Evolutionary conservation across 169 alveolate species (phyloP).

Genomic region (Plasmodium malariae): DNA sequence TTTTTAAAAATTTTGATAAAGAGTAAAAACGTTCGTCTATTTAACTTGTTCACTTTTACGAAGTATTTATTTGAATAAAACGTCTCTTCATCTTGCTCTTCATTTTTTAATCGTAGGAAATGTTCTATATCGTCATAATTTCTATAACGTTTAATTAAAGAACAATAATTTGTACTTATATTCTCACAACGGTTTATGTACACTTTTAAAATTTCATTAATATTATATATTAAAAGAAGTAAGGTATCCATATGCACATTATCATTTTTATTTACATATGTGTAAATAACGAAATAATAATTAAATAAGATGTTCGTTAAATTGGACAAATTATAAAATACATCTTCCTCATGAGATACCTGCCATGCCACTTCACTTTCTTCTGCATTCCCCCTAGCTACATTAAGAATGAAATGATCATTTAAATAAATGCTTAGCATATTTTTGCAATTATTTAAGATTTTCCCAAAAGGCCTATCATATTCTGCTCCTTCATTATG

Average conservation of each 20-base stretch:
- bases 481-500: neutral
- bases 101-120: neutral
- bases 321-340: conserved; percentile 38
- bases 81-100: neutral
- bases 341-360: conserved; percentile 1
- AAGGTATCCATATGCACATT: conserved; percentile 4
- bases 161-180: conserved; percentile 14
- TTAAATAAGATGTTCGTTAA: conserved; percentile 10
- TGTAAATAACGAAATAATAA: conserved; percentile 35
- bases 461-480: neutral
- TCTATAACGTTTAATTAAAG: neutral
- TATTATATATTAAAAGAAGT: conserved; percentile 2
- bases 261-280: conserved; percentile 15
- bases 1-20: conserved; percentile 45
- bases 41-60: conserved; percentile 14
- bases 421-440: conserved; percentile 13
- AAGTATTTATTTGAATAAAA: conserved; percentile 14
- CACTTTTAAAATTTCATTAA: conserved; percentile 18
- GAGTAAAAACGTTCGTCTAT: neutral
- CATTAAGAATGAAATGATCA: neutral
- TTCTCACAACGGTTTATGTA: conserved; percentile 1
- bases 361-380: neutral
- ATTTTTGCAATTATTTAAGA: conserved; percentile 15
- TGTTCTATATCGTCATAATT: conserved; percentile 34
- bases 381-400: neutral